A percentile compares a stretch with the other conserved stretches of the same genome.
Evolutionary conservation across 2,329 filamentous ascomycete genomes (phyloP).

Genomic region (Fusarium sp.): DNA sequence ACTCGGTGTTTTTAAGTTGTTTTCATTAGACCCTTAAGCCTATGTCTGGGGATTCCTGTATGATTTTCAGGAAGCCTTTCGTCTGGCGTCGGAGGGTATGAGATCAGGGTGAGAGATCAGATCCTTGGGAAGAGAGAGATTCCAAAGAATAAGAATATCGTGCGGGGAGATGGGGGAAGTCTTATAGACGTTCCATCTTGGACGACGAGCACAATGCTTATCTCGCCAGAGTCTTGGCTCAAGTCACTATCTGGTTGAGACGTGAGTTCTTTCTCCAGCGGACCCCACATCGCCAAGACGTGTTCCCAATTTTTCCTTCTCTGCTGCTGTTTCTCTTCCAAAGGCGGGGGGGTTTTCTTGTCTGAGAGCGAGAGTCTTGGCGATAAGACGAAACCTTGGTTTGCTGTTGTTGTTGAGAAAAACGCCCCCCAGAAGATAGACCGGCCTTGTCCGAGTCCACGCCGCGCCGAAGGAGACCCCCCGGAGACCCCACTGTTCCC

Average conservation of each 20-base stretch:
- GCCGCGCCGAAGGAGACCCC: slow-evolving; percentile 12
- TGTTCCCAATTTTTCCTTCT: slow-evolving; percentile 42
- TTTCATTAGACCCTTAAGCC: slow-evolving; percentile 26
- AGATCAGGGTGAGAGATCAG: slow-evolving; percentile 22
- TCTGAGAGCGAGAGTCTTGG: slow-evolving; percentile 40
- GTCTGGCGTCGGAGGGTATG: slow-evolving; percentile 31
- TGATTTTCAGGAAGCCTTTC: slow-evolving; percentile 38
- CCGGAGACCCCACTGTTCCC: neutral
- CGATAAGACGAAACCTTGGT: slow-evolving; percentile 38
- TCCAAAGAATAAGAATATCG: slow-evolving; percentile 12
- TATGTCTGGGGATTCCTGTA: slow-evolving; percentile 37
- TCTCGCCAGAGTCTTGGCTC: slow-evolving; percentile 29
- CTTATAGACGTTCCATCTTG: slow-evolving; percentile 39
- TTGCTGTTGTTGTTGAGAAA: slow-evolving; percentile 35
- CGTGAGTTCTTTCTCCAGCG: slow-evolving; percentile 22
- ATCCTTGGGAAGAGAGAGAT: slow-evolving; percentile 24
- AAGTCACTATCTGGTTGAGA: slow-evolving; percentile 30
- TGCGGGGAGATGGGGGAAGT: slow-evolving; percentile 34
- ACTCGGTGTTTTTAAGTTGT: slow-evolving; percentile 2
- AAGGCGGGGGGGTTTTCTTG: slow-evolving; percentile 35
- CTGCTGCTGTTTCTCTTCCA: slow-evolving; percentile 34
- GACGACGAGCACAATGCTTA: slow-evolving; percentile 27
- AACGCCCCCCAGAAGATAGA: slow-evolving; percentile 27
- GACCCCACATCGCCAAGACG: slow-evolving; percentile 41
- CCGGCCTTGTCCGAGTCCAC: slow-evolving; percentile 27